Base-by-base conservation (phyloP, 495 filamentous ascomycete species). In the Cercophora samala region DNA sequence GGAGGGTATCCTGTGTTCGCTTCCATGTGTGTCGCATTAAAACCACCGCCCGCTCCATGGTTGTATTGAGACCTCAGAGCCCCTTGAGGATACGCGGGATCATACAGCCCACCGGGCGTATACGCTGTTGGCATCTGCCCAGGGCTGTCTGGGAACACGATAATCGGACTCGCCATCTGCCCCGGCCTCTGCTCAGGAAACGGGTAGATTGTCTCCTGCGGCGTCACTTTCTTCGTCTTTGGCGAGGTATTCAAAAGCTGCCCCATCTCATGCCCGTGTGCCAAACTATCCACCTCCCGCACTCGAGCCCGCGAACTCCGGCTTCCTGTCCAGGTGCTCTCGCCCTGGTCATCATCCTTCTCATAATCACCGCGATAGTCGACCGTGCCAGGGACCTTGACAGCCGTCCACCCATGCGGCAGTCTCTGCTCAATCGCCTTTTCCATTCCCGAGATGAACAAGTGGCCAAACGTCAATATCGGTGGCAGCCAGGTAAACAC, bases 401-500 rank as follows among this genome's bases (percentile, higher is more conserved):
- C 15, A 1, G 60, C 65, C 60, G 19, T 67, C 59, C 46, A 64
- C 2, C 61, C 66, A 21, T 68, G 42, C 25, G 66, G 66, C n/a
- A 68, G 42, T 15, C 61, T 23, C 11, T 42, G 19, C 54, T 68
- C 61, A 25, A 68, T 37, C n/a, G 63, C 37, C 4, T 19, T 42
- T 24, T 68, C 58, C 61, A 68, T 59, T 6, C 61, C 54, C 4
- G 58, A 56, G 19, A 64, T 54, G 25, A 61, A 68, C 23, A 68
- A 17, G 24, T 69, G 67, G n/a, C 46, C 21, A 63, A 69, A 69
- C 5, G 56, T 65, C 66, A 72, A n/a, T 0, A 69, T 32, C 13
- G 70, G 70, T n/a, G 70, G 67, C 22, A 65, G 22, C 70, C 70
- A 72, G 8, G 70, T 72, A 25, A 66, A 66, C 22, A 72, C 26